Conservation (phyloP, 257 asterid genomes). For the Jasminum sambac region DNA sequence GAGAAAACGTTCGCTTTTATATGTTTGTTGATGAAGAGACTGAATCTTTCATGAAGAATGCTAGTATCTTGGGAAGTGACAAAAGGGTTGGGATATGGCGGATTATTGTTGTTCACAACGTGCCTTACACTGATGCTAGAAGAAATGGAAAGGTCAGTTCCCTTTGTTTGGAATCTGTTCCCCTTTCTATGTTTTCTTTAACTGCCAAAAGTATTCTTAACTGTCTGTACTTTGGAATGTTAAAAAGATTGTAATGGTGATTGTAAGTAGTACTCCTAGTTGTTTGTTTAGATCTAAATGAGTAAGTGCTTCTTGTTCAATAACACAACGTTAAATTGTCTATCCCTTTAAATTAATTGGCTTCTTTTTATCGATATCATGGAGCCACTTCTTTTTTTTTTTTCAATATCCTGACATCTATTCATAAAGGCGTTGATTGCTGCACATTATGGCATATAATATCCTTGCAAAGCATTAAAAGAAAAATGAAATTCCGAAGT, state of each 20-base stretch:
- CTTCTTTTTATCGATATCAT: conserved; percentile 8
- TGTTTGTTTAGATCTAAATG: conserved; percentile 11
- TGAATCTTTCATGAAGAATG: conserved; percentile 66
- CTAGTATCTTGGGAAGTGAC: conserved; percentile 54
- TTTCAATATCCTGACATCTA: conserved; percentile 15
- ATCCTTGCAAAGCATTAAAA: conserved; percentile 1
- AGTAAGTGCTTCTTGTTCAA: conserved; percentile 12
- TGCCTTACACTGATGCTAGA: conserved; percentile 87
- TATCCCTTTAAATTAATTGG: not conserved
- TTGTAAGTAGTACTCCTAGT: not conserved
- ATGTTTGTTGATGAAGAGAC: conserved; percentile 97
- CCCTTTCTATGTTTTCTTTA: conserved; percentile 11
- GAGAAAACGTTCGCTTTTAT: conserved; percentile 63
- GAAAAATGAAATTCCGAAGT: conserved; percentile 1
- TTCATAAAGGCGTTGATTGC: conserved; percentile 20
- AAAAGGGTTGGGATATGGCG: conserved; percentile 84
- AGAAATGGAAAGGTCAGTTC: conserved; percentile 88
- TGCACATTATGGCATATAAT: conserved; percentile 18
- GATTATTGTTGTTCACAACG: conserved; percentile 77
- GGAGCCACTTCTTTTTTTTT: conserved; percentile 19
- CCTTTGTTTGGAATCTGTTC: conserved; percentile 11
- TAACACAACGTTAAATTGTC: conserved; percentile 9
- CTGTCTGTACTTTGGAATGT: conserved; percentile 19
- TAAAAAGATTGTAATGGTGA: not conserved
- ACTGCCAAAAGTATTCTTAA: not conserved